Evolutionary conservation across 176 grass and related monocot species (phyloP).

Genomic region (Phragmites australis): DNA sequence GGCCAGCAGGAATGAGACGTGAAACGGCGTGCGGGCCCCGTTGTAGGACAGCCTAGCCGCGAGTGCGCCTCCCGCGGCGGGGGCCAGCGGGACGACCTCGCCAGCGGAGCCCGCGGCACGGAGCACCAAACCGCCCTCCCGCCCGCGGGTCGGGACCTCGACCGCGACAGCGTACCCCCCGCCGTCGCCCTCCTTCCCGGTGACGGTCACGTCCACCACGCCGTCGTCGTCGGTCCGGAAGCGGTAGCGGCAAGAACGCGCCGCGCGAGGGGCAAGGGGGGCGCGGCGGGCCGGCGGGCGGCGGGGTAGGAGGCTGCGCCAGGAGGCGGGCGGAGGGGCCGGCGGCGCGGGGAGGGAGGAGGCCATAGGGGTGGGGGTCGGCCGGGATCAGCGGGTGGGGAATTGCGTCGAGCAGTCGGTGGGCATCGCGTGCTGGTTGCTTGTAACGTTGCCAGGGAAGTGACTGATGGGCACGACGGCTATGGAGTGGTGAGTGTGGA

Average conservation of each 20-base stretch:
- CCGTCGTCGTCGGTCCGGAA: conserved; percentile 56
- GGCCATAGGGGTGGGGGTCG: conserved; percentile 7
- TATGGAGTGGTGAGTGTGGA: not conserved
- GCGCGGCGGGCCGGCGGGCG: not conserved
- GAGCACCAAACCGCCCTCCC: conserved; percentile 36
- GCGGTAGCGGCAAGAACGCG: conserved; percentile 36
- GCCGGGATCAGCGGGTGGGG: conserved; percentile 34
- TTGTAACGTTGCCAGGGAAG: not conserved
- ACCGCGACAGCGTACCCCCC: conserved; percentile 42
- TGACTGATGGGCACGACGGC: not conserved
- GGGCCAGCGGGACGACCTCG: conserved; percentile 22
- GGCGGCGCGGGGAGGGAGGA: conserved; percentile 39
- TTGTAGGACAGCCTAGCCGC: conserved; percentile 49
- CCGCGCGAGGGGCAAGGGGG: not conserved
- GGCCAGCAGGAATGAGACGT: conserved; percentile 72
- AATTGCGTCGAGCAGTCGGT: conserved; percentile 37
- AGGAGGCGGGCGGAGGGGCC: not conserved
- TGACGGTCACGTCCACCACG: conserved; percentile 52
- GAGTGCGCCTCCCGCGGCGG: not conserved
- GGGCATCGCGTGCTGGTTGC: conserved; percentile 10
- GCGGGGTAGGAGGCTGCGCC: not conserved
- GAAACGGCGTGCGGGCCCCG: conserved; percentile 55
- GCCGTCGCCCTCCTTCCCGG: conserved; percentile 7
- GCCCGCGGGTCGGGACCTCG: conserved; percentile 9
- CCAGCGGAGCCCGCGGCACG: conserved; percentile 12